These are phyloP conservation scores for Noccaea bulbosa DNA, from an alignment of 345 rosid genomes.

Conservation along the genomic window DNA sequence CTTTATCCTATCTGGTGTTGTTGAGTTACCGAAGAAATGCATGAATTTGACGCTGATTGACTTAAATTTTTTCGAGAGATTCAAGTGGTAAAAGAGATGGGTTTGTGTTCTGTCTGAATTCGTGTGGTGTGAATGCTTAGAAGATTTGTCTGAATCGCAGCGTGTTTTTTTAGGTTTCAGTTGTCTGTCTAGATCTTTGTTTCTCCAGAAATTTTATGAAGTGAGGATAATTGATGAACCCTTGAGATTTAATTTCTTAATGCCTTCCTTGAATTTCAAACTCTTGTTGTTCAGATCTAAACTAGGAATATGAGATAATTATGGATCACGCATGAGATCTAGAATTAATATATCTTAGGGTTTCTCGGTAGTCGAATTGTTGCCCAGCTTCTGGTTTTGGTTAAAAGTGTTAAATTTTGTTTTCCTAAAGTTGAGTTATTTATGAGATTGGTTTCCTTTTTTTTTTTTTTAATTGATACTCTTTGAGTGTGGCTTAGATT, in stretches of 20 bases:
- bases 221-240: conserved; percentile 23
- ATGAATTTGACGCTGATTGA: conserved; percentile 18
- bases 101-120: conserved; percentile 27
- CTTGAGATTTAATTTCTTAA: conserved; percentile 18
- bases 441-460: background rate
- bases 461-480: background rate
- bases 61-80: background rate
- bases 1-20: background rate
- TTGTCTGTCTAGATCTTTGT: conserved; percentile 29
- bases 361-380: background rate
- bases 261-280: background rate
- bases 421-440: background rate
- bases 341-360: background rate
- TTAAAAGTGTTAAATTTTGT: background rate
- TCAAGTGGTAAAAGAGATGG: background rate
- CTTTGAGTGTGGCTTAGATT: conserved; percentile 1
- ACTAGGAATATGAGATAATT: background rate
- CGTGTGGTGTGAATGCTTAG: conserved; percentile 7
- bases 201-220: conserved; percentile 15
- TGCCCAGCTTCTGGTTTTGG: background rate
- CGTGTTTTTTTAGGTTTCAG: conserved; percentile 11
- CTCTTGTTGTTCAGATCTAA: conserved; percentile 24
- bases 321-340: conserved; percentile 30
- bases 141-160: background rate
- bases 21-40: background rate